A percentile compares a stretch with the other conserved stretches of the same genome.
phyloP scores from a whole-genome alignment of 805 yeast species.

The Blastobotrys attinorum region DNA sequence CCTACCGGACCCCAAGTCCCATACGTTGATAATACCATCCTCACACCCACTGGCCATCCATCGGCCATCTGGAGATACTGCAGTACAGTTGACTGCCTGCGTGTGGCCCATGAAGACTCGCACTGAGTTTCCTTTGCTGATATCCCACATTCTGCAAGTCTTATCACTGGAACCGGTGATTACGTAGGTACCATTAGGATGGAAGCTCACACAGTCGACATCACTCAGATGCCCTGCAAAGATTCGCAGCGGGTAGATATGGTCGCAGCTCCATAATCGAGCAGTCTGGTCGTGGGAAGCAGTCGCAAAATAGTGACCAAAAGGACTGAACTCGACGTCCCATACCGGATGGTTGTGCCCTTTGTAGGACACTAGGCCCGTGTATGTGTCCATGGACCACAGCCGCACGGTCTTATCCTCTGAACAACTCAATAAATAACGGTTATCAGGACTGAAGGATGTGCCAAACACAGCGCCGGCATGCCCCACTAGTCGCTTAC shows the following conservation, averaged over 20 bases:
- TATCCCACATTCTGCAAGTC: constrained; percentile 98
- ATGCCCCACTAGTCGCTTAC: constrained; percentile 72
- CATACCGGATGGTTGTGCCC: constrained; percentile 96
- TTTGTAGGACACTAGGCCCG: constrained; percentile 85
- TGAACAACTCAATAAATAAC: constrained; percentile 69
- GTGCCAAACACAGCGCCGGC: constrained; percentile 90
- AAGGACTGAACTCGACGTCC: constrained; percentile 92
- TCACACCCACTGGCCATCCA: constrained; percentile 95
- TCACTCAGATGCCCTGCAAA: constrained; percentile 97
- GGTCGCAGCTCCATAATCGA: constrained; percentile 95
- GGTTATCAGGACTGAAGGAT: constrained; percentile 84
- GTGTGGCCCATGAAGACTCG: constrained; percentile 89
- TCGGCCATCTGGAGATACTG: constrained; percentile 94
- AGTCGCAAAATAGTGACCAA: constrained; percentile 97
- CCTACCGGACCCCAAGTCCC: constrained; percentile 93
- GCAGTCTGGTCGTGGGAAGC: constrained; percentile 98
- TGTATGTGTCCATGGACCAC: constrained; percentile 90
- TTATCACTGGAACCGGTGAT: constrained; percentile 94
- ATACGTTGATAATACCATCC: constrained; percentile 77
- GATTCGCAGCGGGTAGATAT: constrained; percentile 88
- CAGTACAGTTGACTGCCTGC: constrained; percentile 76
- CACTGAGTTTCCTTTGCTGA: constrained; percentile 78
- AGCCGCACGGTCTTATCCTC: constrained; percentile 88
- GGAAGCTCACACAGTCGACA: constrained; percentile 91
- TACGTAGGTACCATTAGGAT: constrained; percentile 91